Conservation (phyloP, 2,329 filamentous ascomycete genomes). For the Apiospora koreana region DNA sequence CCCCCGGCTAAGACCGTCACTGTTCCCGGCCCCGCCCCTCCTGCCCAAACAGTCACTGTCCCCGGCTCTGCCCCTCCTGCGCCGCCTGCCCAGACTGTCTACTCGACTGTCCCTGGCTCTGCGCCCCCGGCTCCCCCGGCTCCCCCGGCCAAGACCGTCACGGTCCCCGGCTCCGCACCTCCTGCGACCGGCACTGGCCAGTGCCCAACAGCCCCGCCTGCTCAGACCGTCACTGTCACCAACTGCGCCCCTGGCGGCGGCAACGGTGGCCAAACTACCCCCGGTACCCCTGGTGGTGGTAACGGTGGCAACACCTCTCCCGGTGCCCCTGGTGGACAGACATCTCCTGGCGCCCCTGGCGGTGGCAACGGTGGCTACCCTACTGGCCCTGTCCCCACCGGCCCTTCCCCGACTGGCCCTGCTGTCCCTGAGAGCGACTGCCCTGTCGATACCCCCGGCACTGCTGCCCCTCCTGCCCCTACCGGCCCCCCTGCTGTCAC, state of each 20-base stretch:
- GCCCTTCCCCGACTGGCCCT: neutral
- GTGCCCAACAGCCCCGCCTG: neutral
- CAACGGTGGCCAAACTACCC: neutral
- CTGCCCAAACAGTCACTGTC: neutral
- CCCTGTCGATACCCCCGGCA: neutral
- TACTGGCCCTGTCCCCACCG: neutral
- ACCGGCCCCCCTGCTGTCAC: neutral
- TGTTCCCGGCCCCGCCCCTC: neutral
- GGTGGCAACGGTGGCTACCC: neutral
- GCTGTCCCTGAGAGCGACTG: neutral
- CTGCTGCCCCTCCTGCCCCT: neutral
- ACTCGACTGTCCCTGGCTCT: neutral
- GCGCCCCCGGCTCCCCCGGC: neutral
- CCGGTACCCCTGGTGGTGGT: neutral
- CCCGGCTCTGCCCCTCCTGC: neutral
- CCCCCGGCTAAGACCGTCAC: neutral
- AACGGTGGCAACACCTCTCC: neutral
- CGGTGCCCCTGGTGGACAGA: neutral
- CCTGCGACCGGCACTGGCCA: neutral
- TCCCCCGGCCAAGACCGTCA: neutral
- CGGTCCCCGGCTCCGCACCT: neutral
- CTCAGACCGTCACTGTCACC: neutral
- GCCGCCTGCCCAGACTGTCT: neutral
- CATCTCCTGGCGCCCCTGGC: neutral
- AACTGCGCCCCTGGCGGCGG: neutral